Base-by-base conservation (phyloP, 23 red algal species). In the Agarophyton chilense region DNA sequence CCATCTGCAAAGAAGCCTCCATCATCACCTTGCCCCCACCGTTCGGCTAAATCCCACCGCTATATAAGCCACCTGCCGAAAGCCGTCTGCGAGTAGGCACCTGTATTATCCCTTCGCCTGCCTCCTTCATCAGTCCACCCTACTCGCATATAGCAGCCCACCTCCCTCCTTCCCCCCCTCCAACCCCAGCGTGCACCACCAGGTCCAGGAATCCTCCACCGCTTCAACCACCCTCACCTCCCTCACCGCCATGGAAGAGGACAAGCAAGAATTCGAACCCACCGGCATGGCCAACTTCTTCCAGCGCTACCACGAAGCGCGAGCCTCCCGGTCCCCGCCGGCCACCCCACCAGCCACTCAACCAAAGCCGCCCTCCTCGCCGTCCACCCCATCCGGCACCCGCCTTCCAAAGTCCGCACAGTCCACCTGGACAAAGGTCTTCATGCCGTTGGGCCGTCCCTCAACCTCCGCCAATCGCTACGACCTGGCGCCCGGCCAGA, bases 381-480 rank as follows among this genome's bases (percentile, higher is more conserved):
- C 85, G 4, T 19, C 70, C 11, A 61, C 85, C 10, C 71, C 45
- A 17, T 79, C 71, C 50, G 41, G 33, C 18, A 10, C 72, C 41
- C 65, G 21, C 3, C 14, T 18, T 18, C 34, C 65, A 6, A 61
- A 65, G 36, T 11, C 41, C 13, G 83, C 83, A 28, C 70, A 52
- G 47, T 52, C 45, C 29, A 66, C 80, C 36, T 92, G 89, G 89
- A 49, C 78, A 6, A 62, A 55, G 28, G 89, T 92, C 32, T 92
- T 92, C 50, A 78, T 82, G 51, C 89, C 89, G 24, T 45, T 92
- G 1, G 89, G 89, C 17, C 56, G 65, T 11, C 53, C 79, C 18
- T 41, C 81, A 2, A 83, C 66, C 8, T 76, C 78, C 41, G 89
- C 89, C 43, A 54, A 83, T 41, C 89, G 89, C 52, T 92, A 92